Evolutionary conservation across 2,329 filamentous ascomycete species (phyloP).

Genomic region (Mycogone perniciosa): DNA sequence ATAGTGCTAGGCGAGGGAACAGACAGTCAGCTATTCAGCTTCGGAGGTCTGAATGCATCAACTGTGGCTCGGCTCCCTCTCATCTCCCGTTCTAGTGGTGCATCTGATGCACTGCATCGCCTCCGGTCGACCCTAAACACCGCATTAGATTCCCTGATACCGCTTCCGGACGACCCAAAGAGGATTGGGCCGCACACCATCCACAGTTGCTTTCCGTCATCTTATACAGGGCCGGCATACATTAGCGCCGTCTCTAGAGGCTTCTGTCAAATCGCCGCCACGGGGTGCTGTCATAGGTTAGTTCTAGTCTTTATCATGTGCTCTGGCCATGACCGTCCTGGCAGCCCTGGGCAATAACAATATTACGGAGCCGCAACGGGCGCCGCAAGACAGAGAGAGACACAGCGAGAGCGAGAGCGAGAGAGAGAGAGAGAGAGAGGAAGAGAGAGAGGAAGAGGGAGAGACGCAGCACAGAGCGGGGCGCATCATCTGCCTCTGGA

Average conservation of each 20-base stretch:
- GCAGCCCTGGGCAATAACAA: background rate
- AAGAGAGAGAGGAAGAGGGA: too few relatives aligned
- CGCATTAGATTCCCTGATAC: slow-evolving; percentile 1
- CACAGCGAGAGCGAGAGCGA: too few relatives aligned
- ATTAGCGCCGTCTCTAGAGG: slow-evolving; percentile 12
- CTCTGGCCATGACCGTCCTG: background rate
- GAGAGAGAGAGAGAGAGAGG: too few relatives aligned
- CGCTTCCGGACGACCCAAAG: background rate
- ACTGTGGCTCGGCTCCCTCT: slow-evolving; percentile 8
- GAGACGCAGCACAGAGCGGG: too few relatives aligned
- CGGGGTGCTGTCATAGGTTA: slow-evolving; percentile 15
- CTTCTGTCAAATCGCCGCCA: slow-evolving; percentile 11
- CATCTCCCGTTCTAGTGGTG: too few relatives aligned
- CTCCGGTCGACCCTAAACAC: slow-evolving; percentile 5
- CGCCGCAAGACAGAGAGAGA: too few relatives aligned
- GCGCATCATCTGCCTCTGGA: too few relatives aligned
- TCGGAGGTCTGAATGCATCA: slow-evolving; percentile 9
- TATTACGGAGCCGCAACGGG: background rate
- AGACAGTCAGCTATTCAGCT: background rate
- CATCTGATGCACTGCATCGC: slow-evolving; percentile 11
- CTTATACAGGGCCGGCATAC: slow-evolving; percentile 6
- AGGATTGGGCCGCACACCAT: slow-evolving; percentile 8
- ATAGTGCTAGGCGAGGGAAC: too few relatives aligned
- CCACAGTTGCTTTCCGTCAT: slow-evolving; percentile 7
- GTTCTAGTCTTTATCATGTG: background rate